Base-by-base conservation (phyloP, 306 rosid genomes). In the Vigna hirtella region DNA sequence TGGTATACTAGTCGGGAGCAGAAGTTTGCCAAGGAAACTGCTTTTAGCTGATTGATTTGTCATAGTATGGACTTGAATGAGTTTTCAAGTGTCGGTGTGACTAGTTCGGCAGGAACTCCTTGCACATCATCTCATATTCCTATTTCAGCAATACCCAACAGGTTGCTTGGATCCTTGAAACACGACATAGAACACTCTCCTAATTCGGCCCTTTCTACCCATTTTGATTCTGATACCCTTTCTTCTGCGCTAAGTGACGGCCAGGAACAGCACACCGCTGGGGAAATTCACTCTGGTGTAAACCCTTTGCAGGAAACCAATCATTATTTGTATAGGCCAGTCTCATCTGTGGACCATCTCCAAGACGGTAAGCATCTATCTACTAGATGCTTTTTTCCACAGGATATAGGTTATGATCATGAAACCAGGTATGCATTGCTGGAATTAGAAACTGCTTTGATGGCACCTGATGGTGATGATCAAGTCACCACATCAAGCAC, bases 51-150 rank as follows among this genome's bases (percentile, higher is more conserved):
- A 87, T 85, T 90, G 85, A 76, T 62, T 68, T 73, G 53, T 75
- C 70, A 45, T 79, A 91, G 82, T 34, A 91, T 93, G 98, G 98
- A 91, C 76, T 93, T 91, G 4, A 87, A 76, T 70, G 87, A 83
- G 43, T 77, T 83, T 77, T 73, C 83, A 69, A 72, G 85, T 70
- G 83, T 76, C 73, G 77, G 82, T 48, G 85, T 83, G 15, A 81
- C 82, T 83, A 77, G 81, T 77, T 68, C 82, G 1, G 73, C 87
- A 20, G 84, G 90, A 56, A 38, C 79, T 24, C 78, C 90, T 49
- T 76, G 57, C 73, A 77, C 89, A 67, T 69, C 91, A 63, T 78
- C 96, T 63, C 71, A 73, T 85, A 76, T 85, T 17, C 28, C 85
- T 32, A 72, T 73, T 76, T 79, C 91, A 38, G 79, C 89, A 8